Evolutionary conservation across 192 early-diverging fungal genomes (phyloP), one percentile per base, ranked within the genome.

Genomic region (Linnemannia exigua): DNA sequence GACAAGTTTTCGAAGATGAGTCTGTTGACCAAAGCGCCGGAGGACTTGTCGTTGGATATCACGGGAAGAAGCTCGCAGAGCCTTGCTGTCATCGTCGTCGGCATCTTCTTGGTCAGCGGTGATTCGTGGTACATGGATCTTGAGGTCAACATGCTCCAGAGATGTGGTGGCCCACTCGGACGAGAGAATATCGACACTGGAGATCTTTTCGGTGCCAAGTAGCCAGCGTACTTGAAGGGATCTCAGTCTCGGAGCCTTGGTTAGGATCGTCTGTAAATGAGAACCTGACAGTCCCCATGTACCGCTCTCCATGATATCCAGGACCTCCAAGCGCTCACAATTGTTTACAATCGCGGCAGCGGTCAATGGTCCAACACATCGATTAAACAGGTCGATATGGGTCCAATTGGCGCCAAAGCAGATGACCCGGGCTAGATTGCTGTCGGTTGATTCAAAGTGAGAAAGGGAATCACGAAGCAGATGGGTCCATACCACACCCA

Each of bases 91-190:
- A 12, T 72, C 70, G 22, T 50, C 46, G 3, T 14, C 46, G 25
- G 44, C 70, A n/a, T n/a, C n/a, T n/a, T n/a, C n/a, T n/a, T n/a
- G n/a, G n/a, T n/a, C n/a, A n/a, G n/a, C n/a, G n/a, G n/a, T n/a
- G n/a, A n/a, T n/a, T 50, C 70, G 70, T 31, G 70, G 47, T 25
- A 72, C 46, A 20, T 51, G 8, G 28, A 72, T 72, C 46, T 72
- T 72, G 46, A 72, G 25, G 31, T 72, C 70, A 22, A 72, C 44
- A 44, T 72, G 70, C 16, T 51, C 70, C 70, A 72, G 28, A 50
- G 70, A 48, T 15, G 70, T 72, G 11, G 70, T 72, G 7, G 70
- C 70, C 70, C 70, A 72, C n/a, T 72, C 22, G 6, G 70, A 72
- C 46, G 46, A 48, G 46, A 72, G 70, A 5, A 72, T 72, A 14